Conservation (phyloP, 2,329 filamentous ascomycete species). For the Ophiostoma perfectum region DNA sequence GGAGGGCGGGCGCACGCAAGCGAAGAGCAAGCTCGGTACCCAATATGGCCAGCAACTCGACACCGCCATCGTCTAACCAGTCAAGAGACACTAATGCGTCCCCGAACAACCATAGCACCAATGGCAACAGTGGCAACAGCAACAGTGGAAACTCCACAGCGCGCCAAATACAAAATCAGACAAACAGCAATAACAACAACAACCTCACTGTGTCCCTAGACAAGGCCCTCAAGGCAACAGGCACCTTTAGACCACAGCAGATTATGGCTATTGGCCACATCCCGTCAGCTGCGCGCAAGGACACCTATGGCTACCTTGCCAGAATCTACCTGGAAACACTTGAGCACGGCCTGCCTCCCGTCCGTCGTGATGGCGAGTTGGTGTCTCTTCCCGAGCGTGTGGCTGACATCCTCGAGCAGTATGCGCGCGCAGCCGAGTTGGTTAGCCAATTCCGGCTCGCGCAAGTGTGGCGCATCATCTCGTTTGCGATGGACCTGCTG, state of each 20-base stretch:
- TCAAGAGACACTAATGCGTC: background rate
- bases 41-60: slow-evolving; percentile 44
- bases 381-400: slow-evolving; percentile 44
- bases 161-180: background rate
- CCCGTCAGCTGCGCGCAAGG: slow-evolving; percentile 46
- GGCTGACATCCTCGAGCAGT: slow-evolving; percentile 48
- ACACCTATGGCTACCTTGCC: slow-evolving; percentile 53
- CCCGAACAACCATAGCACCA: background rate
- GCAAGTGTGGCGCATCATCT: slow-evolving; percentile 59
- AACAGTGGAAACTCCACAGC: slow-evolving; percentile 34
- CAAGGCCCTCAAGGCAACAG: slow-evolving; percentile 53
- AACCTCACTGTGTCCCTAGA: slow-evolving; percentile 44
- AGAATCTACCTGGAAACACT: slow-evolving; percentile 53
- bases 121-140: slow-evolving; percentile 20
- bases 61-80: slow-evolving; percentile 40
- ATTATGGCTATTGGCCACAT: slow-evolving; percentile 57
- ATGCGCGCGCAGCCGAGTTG: slow-evolving; percentile 52
- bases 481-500: slow-evolving; percentile 51
- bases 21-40: slow-evolving; percentile 40
- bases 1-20: slow-evolving; percentile 33
- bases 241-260: slow-evolving; percentile 54
- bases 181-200: slow-evolving; percentile 31
- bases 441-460: slow-evolving; percentile 55
- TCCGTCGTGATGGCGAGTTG: slow-evolving; percentile 28
- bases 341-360: slow-evolving; percentile 43